Evolutionary conservation across 164 flowering plant species (phyloP).

Genomic region (Platanus orientalis): DNA sequence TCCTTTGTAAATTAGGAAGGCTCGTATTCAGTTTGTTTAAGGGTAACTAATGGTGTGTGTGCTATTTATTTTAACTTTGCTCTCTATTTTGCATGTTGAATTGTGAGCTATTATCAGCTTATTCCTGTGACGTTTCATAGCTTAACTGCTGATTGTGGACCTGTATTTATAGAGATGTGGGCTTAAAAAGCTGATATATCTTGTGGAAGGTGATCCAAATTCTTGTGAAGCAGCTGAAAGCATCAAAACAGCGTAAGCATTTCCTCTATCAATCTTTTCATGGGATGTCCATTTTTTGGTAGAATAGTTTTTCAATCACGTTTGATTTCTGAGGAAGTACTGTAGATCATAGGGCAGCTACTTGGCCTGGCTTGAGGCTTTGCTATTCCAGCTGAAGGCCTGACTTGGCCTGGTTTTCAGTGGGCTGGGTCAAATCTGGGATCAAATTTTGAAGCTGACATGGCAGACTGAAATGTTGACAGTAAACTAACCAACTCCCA

Average conservation of each 20-base stretch:
- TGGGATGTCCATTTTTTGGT: too few relatives aligned
- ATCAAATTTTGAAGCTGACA: too few relatives aligned
- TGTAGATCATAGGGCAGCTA: too few relatives aligned
- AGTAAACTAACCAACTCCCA: too few relatives aligned
- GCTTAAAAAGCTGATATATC: constrained; percentile 76
- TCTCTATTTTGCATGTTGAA: not conserved
- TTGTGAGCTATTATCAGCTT: not conserved
- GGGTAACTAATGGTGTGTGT: not conserved
- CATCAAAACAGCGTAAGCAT: constrained; percentile 93
- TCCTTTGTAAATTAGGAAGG: too few relatives aligned
- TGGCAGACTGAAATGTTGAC: too few relatives aligned
- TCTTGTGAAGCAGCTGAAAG: constrained; percentile 82
- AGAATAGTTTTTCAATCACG: too few relatives aligned
- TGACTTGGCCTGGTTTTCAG: too few relatives aligned
- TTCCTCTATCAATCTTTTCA: not conserved
- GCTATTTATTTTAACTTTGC: not conserved
- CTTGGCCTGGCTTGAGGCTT: too few relatives aligned
- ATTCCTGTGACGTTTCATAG: not conserved
- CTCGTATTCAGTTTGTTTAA: not conserved
- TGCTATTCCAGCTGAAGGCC: too few relatives aligned
- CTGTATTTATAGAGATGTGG: constrained; percentile 68
- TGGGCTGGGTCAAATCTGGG: too few relatives aligned
- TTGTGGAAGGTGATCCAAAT: constrained; percentile 96
- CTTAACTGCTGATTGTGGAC: not conserved
- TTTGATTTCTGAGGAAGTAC: too few relatives aligned